Evolutionary conservation across 192 early-diverging fungal species (phyloP).

Genomic region (Umbelopsis vinacea): DNA sequence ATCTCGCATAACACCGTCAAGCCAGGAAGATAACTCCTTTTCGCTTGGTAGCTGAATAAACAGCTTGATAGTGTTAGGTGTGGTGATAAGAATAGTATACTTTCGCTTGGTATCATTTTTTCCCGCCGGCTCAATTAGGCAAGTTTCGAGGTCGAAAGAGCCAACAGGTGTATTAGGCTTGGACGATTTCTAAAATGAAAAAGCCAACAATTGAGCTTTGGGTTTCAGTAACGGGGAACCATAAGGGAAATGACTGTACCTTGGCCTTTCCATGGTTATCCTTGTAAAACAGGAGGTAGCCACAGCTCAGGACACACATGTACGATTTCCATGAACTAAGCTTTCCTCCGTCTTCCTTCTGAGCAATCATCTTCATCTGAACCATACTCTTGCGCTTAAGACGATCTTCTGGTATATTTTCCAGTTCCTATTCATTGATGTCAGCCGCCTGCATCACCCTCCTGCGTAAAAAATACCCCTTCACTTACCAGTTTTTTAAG

Average conservation of each 20-base stretch:
- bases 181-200: conserved; percentile 30
- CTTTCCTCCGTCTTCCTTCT: conserved; percentile 35
- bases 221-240: background rate
- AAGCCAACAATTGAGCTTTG: background rate
- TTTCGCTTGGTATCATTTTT: conserved; percentile 45
- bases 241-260: conserved; percentile 3
- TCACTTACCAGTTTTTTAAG: conserved; percentile 38
- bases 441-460: too few relatives aligned
- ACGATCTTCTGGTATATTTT: conserved; percentile 43
- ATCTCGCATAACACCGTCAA: conserved; percentile 46
- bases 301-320: conserved; percentile 50
- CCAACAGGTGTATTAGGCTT: conserved; percentile 37
- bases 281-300: conserved; percentile 38
- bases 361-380: conserved; percentile 52
- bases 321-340: conserved; percentile 44
- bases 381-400: conserved; percentile 47
- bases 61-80: conserved; percentile 29
- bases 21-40: conserved; percentile 38
- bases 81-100: conserved; percentile 37
- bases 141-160: conserved; percentile 40
- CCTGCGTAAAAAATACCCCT: too few relatives aligned
- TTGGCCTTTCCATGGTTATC: conserved; percentile 34
- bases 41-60: conserved; percentile 39
- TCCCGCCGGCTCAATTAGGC: conserved; percentile 39
- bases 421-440: conserved; percentile 39